Percentiles rank a stretch among this genome's conserved stretches.
phyloP scores from a whole-genome alignment of 2,329 filamentous ascomycete genomes.

The Simplicillium sp. region DNA sequence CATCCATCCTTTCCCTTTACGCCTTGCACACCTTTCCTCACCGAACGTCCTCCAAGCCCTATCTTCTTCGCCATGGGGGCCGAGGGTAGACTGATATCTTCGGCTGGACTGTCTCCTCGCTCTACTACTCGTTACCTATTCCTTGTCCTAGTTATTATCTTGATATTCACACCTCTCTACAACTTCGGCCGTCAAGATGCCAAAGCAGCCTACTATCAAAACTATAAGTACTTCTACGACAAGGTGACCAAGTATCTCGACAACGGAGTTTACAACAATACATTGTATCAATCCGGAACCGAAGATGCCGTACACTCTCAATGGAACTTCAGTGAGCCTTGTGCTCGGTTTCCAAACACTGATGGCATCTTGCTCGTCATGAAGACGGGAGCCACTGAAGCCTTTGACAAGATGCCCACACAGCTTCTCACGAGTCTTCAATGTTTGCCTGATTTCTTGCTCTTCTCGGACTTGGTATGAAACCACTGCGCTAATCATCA shows the following conservation, averaged over 20 bases:
- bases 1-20: too few species aligned
- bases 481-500: not conserved
- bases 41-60: too few species aligned
- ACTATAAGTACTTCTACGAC: constrained; percentile 16
- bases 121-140: too few species aligned
- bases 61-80: constrained; percentile 6
- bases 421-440: constrained; percentile 45
- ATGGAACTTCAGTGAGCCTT: constrained; percentile 26
- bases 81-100: constrained; percentile 6
- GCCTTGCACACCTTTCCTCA: too few species aligned
- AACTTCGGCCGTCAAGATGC: constrained; percentile 14
- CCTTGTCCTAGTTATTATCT: constrained; percentile 10
- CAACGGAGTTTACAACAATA: constrained; percentile 26
- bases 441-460: constrained; percentile 43
- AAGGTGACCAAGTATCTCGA: constrained; percentile 19
- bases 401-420: constrained; percentile 42
- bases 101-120: constrained; percentile 14
- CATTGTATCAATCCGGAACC: constrained; percentile 25
- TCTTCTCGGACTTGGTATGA: constrained; percentile 44
- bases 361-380: constrained; percentile 40
- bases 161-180: constrained; percentile 20
- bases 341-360: constrained; percentile 30
- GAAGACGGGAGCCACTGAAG: constrained; percentile 50
- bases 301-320: constrained; percentile 20
- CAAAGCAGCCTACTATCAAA: constrained; percentile 9